Evolutionary conservation across 2,329 filamentous ascomycete genomes (phyloP).

Genomic region (Trichoderma simmonsii): DNA sequence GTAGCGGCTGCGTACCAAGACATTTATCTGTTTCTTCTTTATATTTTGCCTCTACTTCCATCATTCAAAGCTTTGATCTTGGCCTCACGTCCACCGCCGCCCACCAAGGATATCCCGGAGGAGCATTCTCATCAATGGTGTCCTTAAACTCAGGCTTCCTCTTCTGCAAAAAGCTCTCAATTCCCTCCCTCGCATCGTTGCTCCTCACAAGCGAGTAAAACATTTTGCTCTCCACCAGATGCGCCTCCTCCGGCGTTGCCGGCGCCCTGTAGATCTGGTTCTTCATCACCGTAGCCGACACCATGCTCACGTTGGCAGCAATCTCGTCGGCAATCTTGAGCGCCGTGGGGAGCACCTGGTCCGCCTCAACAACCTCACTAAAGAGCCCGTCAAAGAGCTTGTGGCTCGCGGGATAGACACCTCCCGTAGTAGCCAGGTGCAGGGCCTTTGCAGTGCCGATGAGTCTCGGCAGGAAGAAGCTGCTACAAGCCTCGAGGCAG

Average conservation of each 20-base stretch:
- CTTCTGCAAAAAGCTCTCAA: slow-evolving; percentile 68
- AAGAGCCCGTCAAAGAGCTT: slow-evolving; percentile 60
- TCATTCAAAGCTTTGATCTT: slow-evolving; percentile 27
- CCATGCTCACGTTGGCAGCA: slow-evolving; percentile 60
- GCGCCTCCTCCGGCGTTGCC: slow-evolving; percentile 62
- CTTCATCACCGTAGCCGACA: slow-evolving; percentile 64
- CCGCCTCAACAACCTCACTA: slow-evolving; percentile 59
- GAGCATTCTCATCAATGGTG: slow-evolving; percentile 57
- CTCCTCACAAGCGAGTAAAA: slow-evolving; percentile 58
- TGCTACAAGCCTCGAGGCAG: slow-evolving; percentile 68
- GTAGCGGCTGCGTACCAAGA: no score
- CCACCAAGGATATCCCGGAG: slow-evolving; percentile 67
- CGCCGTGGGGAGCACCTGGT: slow-evolving; percentile 61
- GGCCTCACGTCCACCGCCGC: slow-evolving; percentile 40
- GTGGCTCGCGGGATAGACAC: slow-evolving; percentile 52
- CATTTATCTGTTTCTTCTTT: not conserved
- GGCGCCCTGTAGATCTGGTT: slow-evolving; percentile 65
- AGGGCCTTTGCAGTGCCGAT: slow-evolving; percentile 63
- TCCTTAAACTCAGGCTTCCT: slow-evolving; percentile 59
- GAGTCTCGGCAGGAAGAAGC: slow-evolving; percentile 68
- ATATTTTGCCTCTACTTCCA: not conserved
- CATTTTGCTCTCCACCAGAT: slow-evolving; percentile 66
- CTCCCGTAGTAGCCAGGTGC: slow-evolving; percentile 65
- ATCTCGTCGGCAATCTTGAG: slow-evolving; percentile 65
- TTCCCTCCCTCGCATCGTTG: slow-evolving; percentile 62